These are phyloP conservation scores for Rhizopogon vinicolor DNA, from an alignment of 768 basidiomycete species.

Conservation along the genomic window DNA sequence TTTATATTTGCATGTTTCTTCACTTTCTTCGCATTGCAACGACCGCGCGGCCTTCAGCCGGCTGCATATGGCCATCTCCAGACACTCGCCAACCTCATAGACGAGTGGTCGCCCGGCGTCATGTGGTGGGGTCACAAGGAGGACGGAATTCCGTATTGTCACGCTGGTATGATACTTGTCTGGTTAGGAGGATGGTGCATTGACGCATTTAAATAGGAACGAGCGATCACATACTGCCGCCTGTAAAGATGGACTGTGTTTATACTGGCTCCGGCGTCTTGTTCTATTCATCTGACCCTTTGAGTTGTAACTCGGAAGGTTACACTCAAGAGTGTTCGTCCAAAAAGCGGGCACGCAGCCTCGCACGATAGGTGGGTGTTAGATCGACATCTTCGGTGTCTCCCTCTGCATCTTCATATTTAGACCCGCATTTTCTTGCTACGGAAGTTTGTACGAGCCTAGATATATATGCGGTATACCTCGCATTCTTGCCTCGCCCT, in stretches of 20 bases:
- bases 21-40: conserved; percentile 4
- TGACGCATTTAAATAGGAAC: conserved; percentile 14
- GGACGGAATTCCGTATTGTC: conserved; percentile 1
- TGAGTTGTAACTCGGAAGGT: too few species aligned
- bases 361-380: background rate
- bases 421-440: too few species aligned
- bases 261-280: conserved; percentile 8
- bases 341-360: too few species aligned
- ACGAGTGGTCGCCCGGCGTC: conserved; percentile 12
- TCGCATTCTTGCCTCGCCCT: too few species aligned
- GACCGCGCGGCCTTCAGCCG: conserved; percentile 21
- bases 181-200: background rate
- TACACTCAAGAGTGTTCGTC: too few species aligned
- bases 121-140: conserved; percentile 28
- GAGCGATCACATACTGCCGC: conserved; percentile 13
- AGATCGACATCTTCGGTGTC: background rate
- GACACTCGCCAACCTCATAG: too few species aligned
- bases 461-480: too few species aligned
- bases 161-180: conserved; percentile 13
- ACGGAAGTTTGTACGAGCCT: too few species aligned
- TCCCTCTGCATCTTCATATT: background rate
- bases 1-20: conserved; percentile 15
- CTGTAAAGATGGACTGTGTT: conserved; percentile 14
- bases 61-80: conserved; percentile 24
- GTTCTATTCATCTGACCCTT: background rate